Conservation (phyloP, 73 alveolate species). For the Paramecium tetraurelia region DNA sequence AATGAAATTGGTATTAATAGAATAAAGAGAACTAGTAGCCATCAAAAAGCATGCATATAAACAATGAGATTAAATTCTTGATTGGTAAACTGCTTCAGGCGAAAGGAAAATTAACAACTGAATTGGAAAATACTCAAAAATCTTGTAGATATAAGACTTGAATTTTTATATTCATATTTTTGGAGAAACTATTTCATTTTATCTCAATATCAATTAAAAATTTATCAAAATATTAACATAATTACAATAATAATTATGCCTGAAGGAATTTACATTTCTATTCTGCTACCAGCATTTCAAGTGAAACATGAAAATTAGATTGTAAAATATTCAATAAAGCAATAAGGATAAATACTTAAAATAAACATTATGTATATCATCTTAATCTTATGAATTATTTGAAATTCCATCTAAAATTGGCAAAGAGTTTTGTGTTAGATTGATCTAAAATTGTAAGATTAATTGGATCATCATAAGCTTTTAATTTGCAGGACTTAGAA, state of each 20-base stretch:
- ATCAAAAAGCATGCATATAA: slow-evolving; percentile 42
- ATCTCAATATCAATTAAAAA: background rate
- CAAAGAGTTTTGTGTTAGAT: slow-evolving; percentile 2
- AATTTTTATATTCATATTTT: background rate
- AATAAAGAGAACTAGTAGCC: slow-evolving; percentile 40
- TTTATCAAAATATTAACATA: background rate
- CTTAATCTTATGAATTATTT: slow-evolving; percentile 8
- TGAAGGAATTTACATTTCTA: background rate
- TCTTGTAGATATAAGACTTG: slow-evolving; percentile 23
- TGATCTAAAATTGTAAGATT: background rate
- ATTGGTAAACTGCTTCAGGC: slow-evolving; percentile 43
- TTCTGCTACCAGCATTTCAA: background rate
- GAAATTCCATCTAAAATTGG: slow-evolving; percentile 43
- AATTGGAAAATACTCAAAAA: slow-evolving; percentile 29
- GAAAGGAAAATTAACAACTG: slow-evolving; percentile 36
- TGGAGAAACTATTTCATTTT: background rate
- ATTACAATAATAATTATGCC: background rate
- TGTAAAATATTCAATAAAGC: background rate
- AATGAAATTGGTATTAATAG: background rate
- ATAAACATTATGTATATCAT: background rate
- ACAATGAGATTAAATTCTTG: slow-evolving; percentile 39
- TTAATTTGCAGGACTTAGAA: background rate
- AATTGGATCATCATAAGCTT: background rate
- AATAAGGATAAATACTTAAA: background rate
- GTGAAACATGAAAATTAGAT: slow-evolving; percentile 1